Evolutionary conservation across 441 rosid species (phyloP), one percentile per base, ranked within the genome.

Genomic region (Iberis amara): DNA sequence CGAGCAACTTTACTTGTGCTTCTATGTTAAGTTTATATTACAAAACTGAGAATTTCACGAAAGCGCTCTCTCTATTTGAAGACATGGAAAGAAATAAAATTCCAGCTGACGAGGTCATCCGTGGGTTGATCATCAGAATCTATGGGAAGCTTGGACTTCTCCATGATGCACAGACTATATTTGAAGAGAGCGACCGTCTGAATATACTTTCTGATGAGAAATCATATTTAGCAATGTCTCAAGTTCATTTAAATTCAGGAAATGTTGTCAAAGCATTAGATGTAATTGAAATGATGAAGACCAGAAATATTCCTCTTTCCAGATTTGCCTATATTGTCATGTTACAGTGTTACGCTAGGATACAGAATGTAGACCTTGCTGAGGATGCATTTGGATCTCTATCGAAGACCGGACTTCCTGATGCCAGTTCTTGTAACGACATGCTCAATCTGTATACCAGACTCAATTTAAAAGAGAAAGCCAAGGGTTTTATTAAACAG

Each of bases 1-100:
- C 98, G 0, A 90, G 98, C 62, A 85, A 78, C 65, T 87, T 79
- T 60, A 90, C 98, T 3, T 87, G 95, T 71, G 96, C 98, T 51
- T 85, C 98, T 31, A 95, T 90, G 77, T 70, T 90, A 40, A 76
- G 80, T 11, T 56, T 87, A 37, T 90, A 79, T 61, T 90, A 85
- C 71, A 87, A 80, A 62, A 81, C 57, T 6, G 79, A 74, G 68
- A 83, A 90, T 50, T 90, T 78, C 54, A 70, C 92, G 39, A 83
- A 78, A 75, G 96, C 96, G 10, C 85, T 90, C 49, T 64, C 88
- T 50, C 96, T 90, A 69, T 87, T 90, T 63, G 70, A 73, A 2
- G 90, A 86, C 69, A 90, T 90, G 96, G 88, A 77, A 41, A 81
- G 64, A 23, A 55, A 72, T 43, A 82, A 67, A 69, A 69, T 81